These are phyloP conservation scores for Phoma herbarum DNA, from an alignment of 2,329 filamentous ascomycete genomes.

Conservation along the genomic window DNA sequence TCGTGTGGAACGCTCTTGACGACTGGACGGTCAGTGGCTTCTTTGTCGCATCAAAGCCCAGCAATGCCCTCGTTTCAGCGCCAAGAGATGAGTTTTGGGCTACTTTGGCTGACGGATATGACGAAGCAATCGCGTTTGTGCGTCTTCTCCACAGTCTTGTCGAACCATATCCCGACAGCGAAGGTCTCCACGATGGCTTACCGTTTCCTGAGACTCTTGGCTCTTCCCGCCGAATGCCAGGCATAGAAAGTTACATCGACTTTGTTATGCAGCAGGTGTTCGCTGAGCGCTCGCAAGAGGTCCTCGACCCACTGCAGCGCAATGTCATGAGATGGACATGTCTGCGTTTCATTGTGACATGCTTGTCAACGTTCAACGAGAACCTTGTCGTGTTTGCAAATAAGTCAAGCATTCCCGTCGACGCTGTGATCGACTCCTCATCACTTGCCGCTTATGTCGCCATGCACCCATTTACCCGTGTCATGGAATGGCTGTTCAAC, in stretches of 20 bases:
- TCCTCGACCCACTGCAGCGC: slow-evolving; percentile 70
- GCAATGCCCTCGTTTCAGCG: slow-evolving; percentile 31
- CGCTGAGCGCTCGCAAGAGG: slow-evolving; percentile 70
- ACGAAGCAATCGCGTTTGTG: slow-evolving; percentile 86
- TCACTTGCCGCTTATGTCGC: slow-evolving; percentile 82
- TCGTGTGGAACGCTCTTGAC: slow-evolving; percentile 84
- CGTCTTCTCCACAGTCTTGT: slow-evolving; percentile 77
- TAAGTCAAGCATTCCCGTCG: slow-evolving; percentile 77
- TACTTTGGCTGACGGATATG: slow-evolving; percentile 79
- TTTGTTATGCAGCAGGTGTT: slow-evolving; percentile 85
- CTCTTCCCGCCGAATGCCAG: slow-evolving; percentile 77
- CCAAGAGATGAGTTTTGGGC: slow-evolving; percentile 65
- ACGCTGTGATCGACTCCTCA: slow-evolving; percentile 75
- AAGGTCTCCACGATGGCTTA: slow-evolving; percentile 74
- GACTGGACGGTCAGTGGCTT: slow-evolving; percentile 68
- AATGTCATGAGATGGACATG: slow-evolving; percentile 80
- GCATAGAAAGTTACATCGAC: slow-evolving; percentile 92
- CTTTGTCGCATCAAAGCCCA: slow-evolving; percentile 45
- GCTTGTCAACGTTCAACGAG: slow-evolving; percentile 90
- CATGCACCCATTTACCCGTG: slow-evolving; percentile 89
- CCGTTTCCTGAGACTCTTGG: slow-evolving; percentile 90
- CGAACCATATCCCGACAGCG: slow-evolving; percentile 68
- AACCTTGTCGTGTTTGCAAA: slow-evolving; percentile 87
- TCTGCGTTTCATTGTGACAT: slow-evolving; percentile 81
- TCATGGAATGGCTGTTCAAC: slow-evolving; percentile 99